phyloP scores from a whole-genome alignment of 2,329 filamentous ascomycete species.

The Cercospora sp. region DNA sequence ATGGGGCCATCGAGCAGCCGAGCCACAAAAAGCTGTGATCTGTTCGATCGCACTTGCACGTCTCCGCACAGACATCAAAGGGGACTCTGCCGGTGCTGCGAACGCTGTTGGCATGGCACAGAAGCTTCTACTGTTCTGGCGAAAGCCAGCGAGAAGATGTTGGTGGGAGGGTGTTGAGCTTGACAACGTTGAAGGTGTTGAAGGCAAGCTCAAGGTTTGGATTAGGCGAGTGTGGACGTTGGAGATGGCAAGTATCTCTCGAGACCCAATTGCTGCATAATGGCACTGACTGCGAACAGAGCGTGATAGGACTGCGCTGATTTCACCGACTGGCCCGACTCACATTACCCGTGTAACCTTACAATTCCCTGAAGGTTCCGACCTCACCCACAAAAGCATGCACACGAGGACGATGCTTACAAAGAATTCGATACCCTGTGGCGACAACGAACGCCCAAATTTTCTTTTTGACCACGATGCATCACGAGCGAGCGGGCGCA shows the following conservation, averaged over 20 bases:
- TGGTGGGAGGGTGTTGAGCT: slow-evolving; percentile 99
- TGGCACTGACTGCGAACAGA: slow-evolving; percentile 24
- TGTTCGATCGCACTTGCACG: slow-evolving; percentile 93
- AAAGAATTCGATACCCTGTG: slow-evolving; percentile 8
- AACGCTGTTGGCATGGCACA: slow-evolving; percentile 95
- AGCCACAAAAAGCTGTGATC: slow-evolving; percentile 97
- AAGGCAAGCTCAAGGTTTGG: slow-evolving; percentile 95
- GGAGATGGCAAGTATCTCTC: slow-evolving; percentile 69
- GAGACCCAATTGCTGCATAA: background rate
- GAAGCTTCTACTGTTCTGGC: slow-evolving; percentile 95
- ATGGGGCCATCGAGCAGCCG: slow-evolving; percentile 96
- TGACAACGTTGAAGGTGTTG: slow-evolving; percentile 82
- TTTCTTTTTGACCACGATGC: slow-evolving; percentile 7
- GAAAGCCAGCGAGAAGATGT: slow-evolving; percentile 91
- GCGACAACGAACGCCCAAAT: background rate
- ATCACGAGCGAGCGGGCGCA: slow-evolving; percentile 16
- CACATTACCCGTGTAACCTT: background rate
- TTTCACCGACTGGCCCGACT: background rate
- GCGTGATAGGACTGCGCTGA: slow-evolving; percentile 37
- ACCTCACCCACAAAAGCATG: background rate
- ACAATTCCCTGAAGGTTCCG: background rate
- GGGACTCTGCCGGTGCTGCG: slow-evolving; percentile 71
- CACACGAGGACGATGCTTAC: slow-evolving; percentile 1
- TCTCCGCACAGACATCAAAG: slow-evolving; percentile 73
- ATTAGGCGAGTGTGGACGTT: slow-evolving; percentile 97